Evolutionary conservation across 106 monocot species (phyloP).

Genomic region (Cymbidium sinense): DNA sequence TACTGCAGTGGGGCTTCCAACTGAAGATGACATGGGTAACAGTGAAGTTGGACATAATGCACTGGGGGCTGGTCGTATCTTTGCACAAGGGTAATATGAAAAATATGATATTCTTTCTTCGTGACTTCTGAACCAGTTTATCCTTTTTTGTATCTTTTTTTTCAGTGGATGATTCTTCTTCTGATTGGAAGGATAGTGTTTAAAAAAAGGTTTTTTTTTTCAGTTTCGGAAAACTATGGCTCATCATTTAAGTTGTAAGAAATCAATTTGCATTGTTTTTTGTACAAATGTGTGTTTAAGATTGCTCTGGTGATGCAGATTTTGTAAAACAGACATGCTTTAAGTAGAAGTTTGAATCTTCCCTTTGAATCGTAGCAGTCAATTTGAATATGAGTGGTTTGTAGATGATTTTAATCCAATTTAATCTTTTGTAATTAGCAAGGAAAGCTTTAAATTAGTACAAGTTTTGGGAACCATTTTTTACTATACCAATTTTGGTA

Average conservation of each 20-base stretch:
- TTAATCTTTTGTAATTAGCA: background rate
- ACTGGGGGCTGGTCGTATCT: slow-evolving; percentile 88
- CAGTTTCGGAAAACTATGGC: background rate
- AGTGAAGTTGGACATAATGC: slow-evolving; percentile 98
- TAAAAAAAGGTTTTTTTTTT: background rate
- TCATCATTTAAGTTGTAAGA: background rate
- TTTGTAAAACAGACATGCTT: background rate
- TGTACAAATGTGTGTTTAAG: background rate
- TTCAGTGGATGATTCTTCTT: background rate
- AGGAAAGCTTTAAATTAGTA: too few relatives aligned
- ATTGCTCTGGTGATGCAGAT: background rate
- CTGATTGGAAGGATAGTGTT: background rate
- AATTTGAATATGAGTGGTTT: background rate
- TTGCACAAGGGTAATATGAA: slow-evolving; percentile 69
- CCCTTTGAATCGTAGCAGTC: background rate
- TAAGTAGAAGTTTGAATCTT: background rate
- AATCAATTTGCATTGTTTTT: background rate
- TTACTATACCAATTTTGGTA: too few relatives aligned
- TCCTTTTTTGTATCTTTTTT: background rate
- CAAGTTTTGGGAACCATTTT: too few relatives aligned
- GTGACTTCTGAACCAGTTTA: background rate
- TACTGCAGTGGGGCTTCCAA: slow-evolving; percentile 82
- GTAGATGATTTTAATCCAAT: background rate
- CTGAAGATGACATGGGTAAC: slow-evolving; percentile 95
- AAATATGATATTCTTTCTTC: background rate